Percentiles rank a stretch among this genome's conserved stretches.
These are phyloP conservation scores for Rugonectria rugulosa DNA, from an alignment of 2,329 filamentous ascomycete genomes.

Conservation along the genomic window DNA sequence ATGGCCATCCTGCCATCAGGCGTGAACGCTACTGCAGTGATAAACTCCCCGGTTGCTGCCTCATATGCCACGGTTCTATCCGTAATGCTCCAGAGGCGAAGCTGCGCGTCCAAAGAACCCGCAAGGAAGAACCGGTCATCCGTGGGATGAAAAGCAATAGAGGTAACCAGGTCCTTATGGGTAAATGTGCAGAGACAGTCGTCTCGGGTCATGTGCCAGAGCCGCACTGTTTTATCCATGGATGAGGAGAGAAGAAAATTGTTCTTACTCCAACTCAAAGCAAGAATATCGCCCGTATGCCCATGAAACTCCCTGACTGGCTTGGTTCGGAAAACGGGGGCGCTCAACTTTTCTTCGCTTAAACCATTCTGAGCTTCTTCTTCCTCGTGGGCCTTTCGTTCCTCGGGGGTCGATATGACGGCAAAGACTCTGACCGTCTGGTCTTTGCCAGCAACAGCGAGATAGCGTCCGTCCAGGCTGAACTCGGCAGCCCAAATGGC, in stretches of 20 bases:
- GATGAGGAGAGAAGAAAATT: conserved; percentile 95
- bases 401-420: conserved; percentile 82
- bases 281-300: conserved; percentile 85
- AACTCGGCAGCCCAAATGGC: conserved; percentile 95
- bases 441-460: conserved; percentile 93
- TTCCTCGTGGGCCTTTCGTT: conserved; percentile 76
- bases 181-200: conserved; percentile 95
- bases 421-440: conserved; percentile 86
- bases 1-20: conserved; percentile 91
- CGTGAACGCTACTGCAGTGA: conserved; percentile 92
- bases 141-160: conserved; percentile 90
- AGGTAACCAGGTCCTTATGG: conserved; percentile 94
- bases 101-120: conserved; percentile 86
- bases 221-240: conserved; percentile 95
- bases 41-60: conserved; percentile 80
- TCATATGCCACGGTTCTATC: conserved; percentile 92
- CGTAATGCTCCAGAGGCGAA: conserved; percentile 95
- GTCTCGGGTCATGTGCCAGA: conserved; percentile 87
- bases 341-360: conserved; percentile 72
- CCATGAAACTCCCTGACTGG: conserved; percentile 82
- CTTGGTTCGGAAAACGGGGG: conserved; percentile 86
- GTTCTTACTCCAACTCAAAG: conserved; percentile 98
- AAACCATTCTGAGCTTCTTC: conserved; percentile 53
- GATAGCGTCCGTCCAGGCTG: conserved; percentile 87
- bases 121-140: conserved; percentile 98